phyloP scores from a whole-genome alignment of 768 basidiomycete species.

The Galerina marginata region DNA sequence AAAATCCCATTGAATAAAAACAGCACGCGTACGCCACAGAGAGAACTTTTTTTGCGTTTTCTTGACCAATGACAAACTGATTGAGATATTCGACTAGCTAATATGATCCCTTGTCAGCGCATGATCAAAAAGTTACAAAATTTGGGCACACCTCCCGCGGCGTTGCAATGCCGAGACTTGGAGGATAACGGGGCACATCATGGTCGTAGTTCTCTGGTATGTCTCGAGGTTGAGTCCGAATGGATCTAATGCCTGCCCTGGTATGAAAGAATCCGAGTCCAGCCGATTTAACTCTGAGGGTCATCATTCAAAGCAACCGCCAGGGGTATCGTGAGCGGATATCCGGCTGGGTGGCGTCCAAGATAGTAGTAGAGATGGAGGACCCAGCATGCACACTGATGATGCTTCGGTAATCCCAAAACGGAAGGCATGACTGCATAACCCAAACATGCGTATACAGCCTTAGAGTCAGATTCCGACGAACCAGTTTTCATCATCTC shows the following conservation, averaged over 20 bases:
- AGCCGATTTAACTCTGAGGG: constrained; percentile 13
- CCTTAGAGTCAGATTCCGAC: neutral
- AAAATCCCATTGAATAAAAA: neutral
- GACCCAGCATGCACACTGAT: too few relatives aligned
- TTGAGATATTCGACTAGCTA: constrained; percentile 87
- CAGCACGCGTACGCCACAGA: constrained; percentile 82
- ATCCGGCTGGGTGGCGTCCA: neutral
- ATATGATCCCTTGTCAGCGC: neutral
- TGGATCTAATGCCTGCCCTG: constrained; percentile 32
- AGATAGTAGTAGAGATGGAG: too few relatives aligned
- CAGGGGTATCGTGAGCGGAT: neutral
- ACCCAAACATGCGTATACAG: too few relatives aligned
- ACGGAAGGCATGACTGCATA: too few relatives aligned
- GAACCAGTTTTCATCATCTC: neutral
- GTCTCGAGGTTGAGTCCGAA: constrained; percentile 66
- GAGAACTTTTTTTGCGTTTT: constrained; percentile 90
- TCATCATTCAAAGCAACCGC: constrained; percentile 7
- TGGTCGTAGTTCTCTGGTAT: constrained; percentile 20
- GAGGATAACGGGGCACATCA: constrained; percentile 34
- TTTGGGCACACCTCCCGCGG: constrained; percentile 46
- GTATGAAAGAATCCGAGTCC: constrained; percentile 17
- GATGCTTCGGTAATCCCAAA: too few relatives aligned
- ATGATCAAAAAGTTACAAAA: neutral
- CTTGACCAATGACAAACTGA: constrained; percentile 91
- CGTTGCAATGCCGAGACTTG: constrained; percentile 62